phyloP scores from a whole-genome alignment of 805 yeast genomes.

The Nakazawaea molendinolei region DNA sequence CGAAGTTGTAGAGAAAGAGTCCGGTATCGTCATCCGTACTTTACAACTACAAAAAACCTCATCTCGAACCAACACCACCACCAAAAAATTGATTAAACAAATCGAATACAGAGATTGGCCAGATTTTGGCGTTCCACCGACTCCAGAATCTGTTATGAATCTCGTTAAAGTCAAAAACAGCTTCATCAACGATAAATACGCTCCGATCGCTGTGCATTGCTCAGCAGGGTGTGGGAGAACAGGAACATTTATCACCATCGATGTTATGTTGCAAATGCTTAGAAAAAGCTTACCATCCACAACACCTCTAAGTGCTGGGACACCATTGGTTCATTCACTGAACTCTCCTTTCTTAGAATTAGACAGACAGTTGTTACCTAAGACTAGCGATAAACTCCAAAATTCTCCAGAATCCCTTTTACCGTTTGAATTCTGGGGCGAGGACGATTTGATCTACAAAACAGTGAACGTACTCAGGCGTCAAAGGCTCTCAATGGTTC shows the following conservation, averaged over 20 bases:
- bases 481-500: constrained; percentile 82
- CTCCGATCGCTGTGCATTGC: constrained; percentile 39
- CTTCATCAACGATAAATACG: constrained; percentile 5
- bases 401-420: background rate
- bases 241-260: constrained; percentile 43
- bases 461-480: constrained; percentile 61
- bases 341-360: constrained; percentile 9
- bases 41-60: constrained; percentile 11
- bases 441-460: constrained; percentile 52
- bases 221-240: constrained; percentile 60
- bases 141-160: constrained; percentile 25
- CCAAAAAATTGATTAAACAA: constrained; percentile 24
- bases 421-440: constrained; percentile 16
- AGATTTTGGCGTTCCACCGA: constrained; percentile 36
- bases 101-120: constrained; percentile 40
- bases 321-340: constrained; percentile 3
- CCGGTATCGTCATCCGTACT: constrained; percentile 14
- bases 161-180: constrained; percentile 28
- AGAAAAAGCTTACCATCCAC: background rate
- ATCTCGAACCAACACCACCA: background rate
- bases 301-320: background rate
- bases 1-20: constrained; percentile 8
- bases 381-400: background rate
- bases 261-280: constrained; percentile 26
- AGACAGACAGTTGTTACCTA: constrained; percentile 4